Percentiles rank a stretch among this genome's conserved stretches.
Evolutionary conservation across 345 rosid species (phyloP).

Genomic region (Lepidium didymum): DNA sequence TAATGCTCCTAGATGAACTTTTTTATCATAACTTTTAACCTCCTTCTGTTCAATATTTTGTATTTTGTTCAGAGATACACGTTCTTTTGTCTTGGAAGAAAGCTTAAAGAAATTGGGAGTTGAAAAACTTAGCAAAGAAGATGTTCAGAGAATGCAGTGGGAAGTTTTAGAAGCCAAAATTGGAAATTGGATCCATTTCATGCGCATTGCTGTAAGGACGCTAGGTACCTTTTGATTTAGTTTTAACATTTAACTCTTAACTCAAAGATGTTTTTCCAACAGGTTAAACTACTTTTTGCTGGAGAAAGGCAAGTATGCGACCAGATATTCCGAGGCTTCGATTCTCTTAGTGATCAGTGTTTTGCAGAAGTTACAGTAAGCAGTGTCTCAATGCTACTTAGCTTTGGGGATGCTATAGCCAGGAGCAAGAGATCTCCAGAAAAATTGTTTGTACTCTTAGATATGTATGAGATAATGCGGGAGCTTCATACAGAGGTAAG

Average conservation of each 20-base stretch:
- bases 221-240: neutral
- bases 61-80: slow-evolving; percentile 61
- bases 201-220: slow-evolving; percentile 92
- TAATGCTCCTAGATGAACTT: neutral
- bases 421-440: slow-evolving; percentile 98
- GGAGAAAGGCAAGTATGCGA: slow-evolving; percentile 92
- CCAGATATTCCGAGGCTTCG: slow-evolving; percentile 85
- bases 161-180: slow-evolving; percentile 97
- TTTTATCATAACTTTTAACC: neutral
- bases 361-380: slow-evolving; percentile 78
- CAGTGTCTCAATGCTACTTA: slow-evolving; percentile 87
- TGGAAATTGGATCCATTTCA: slow-evolving; percentile 96
- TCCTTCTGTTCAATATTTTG: neutral
- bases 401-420: slow-evolving; percentile 99
- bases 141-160: slow-evolving; percentile 98
- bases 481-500: slow-evolving; percentile 95
- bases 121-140: slow-evolving; percentile 93
- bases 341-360: slow-evolving; percentile 83
- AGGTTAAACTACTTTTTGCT: slow-evolving; percentile 92
- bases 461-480: slow-evolving; percentile 98
- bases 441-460: slow-evolving; percentile 92
- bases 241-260: neutral
- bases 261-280: slow-evolving; percentile 19
- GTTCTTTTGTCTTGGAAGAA: slow-evolving; percentile 74
- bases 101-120: slow-evolving; percentile 89